Evolutionary conservation across 306 rosid species (phyloP), one percentile per base, ranked within the genome.

Genomic region (Carpinus viminea): DNA sequence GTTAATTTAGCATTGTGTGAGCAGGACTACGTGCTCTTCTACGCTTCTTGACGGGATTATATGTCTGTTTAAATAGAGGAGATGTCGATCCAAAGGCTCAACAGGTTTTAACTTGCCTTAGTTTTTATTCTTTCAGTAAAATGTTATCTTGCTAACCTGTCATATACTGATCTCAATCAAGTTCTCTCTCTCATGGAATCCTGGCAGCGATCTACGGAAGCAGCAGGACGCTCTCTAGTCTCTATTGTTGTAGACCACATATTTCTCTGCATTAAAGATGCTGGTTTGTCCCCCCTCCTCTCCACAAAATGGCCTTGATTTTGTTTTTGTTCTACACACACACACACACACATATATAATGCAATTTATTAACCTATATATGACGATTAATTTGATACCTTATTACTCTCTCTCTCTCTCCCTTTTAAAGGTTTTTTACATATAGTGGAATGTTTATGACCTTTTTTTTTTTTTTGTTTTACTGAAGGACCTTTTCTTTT

Each of bases 1-100:
- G 24, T 79, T 84, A 71, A 86, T 28, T 16, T 68, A 57, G 65
- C n/a, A n/a, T n/a, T 54, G 53, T 70, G 77, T 79, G 85, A 54
- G 55, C 89, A 93, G 97, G 97, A 82, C 87, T 93, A 68, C 97
- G 98, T 70, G 98, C 98, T 76, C 88, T 93, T 89, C 97, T 93
- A 68, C 93, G 97, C 75, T 91, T 90, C 76, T 76, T 91, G 90
- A 93, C 96, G 0, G 98, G 98, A 84, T 83, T 91, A 77, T 93
- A 88, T 77, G 96, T 93, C 80, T 93, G 97, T 83, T 82, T 93
- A 74, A 93, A 91, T 80, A 83, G 98, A 82, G 96, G 97, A 74
- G 93, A 91, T 70, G 96, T 93, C 74, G 91, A 88, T 88, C 85
- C 76, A 45, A 91, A 89, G 83, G 80, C 88, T 78, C 97, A 85